Conservation (phyloP, 371 early-diverging fungal genomes). For the Zopfochytrium polystomum region DNA sequence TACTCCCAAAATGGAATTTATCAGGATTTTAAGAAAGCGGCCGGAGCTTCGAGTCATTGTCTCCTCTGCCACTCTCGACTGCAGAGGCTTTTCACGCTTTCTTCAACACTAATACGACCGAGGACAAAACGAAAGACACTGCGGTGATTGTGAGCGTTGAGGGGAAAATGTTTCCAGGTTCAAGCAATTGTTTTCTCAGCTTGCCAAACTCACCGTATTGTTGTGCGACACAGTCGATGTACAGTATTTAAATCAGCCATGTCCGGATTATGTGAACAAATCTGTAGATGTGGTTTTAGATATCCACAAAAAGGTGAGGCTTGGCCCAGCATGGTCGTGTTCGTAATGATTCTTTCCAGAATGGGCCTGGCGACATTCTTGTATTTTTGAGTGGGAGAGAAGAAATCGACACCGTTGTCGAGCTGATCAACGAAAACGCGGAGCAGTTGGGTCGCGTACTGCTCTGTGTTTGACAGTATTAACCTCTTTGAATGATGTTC, state of each 20-base stretch:
- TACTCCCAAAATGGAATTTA: background rate
- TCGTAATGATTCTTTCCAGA: slow-evolving; percentile 28
- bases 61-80: slow-evolving; percentile 48
- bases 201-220: too few relatives aligned
- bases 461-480: background rate
- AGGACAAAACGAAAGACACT: slow-evolving; percentile 46
- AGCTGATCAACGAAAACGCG: slow-evolving; percentile 49
- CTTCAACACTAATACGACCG: slow-evolving; percentile 49
- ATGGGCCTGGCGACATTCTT: slow-evolving; percentile 72
- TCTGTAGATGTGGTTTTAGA: slow-evolving; percentile 61
- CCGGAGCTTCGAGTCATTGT: slow-evolving; percentile 55
- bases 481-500: background rate
- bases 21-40: slow-evolving; percentile 41
- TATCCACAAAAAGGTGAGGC: slow-evolving; percentile 57
- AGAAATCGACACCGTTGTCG: slow-evolving; percentile 70
- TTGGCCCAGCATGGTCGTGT: background rate
- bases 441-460: slow-evolving; percentile 46
- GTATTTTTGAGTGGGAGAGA: slow-evolving; percentile 83
- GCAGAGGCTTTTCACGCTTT: slow-evolving; percentile 40
- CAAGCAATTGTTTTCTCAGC: background rate
- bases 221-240: slow-evolving; percentile 61
- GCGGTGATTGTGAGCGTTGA: slow-evolving; percentile 66
- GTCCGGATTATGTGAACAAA: slow-evolving; percentile 60
- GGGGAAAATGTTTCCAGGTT: slow-evolving; percentile 64
- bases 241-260: slow-evolving; percentile 58